Conservation (phyloP, 2,329 filamentous ascomycete genomes). For the Trichoderma sp. region DNA sequence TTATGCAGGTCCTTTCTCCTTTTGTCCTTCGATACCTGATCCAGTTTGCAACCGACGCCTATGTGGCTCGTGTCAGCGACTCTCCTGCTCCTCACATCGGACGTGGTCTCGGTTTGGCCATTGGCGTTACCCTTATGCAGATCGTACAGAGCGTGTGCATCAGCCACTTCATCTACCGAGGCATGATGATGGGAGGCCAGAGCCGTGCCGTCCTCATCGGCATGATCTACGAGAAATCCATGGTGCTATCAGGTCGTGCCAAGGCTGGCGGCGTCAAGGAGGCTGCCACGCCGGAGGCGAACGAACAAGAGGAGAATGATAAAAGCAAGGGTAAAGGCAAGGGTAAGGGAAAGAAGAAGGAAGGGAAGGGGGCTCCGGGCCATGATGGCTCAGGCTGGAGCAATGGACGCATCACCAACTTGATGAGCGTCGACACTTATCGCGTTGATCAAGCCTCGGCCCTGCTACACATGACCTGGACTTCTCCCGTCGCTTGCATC, state of each 20-base stretch:
- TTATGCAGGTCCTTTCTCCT: constrained; percentile 80
- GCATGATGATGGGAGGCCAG: constrained; percentile 90
- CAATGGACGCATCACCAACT: constrained; percentile 86
- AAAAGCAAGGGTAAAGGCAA: constrained; percentile 37
- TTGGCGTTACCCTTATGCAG: constrained; percentile 87
- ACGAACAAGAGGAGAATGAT: constrained; percentile 53
- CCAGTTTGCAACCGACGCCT: constrained; percentile 79
- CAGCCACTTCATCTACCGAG: constrained; percentile 90
- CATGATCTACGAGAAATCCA: constrained; percentile 87
- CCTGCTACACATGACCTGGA: constrained; percentile 91
- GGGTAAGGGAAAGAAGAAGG: constrained; percentile 43
- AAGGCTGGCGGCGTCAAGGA: constrained; percentile 71
- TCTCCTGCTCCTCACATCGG: constrained; percentile 67
- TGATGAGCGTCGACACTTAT: constrained; percentile 96
- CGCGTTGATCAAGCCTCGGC: constrained; percentile 86
- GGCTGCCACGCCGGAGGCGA: constrained; percentile 39
- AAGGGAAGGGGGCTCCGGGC: constrained; percentile 44
- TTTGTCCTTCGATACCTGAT: constrained; percentile 87
- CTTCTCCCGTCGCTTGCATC: constrained; percentile 74
- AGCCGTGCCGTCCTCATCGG: constrained; percentile 78
- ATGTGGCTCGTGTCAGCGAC: constrained; percentile 58
- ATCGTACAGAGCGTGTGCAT: constrained; percentile 76
- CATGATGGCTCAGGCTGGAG: constrained; percentile 76
- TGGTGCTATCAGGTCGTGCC: constrained; percentile 84
- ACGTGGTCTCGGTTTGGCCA: constrained; percentile 75